phyloP scores from a whole-genome alignment of 805 yeast genomes.

The Candida endomychidarum region DNA sequence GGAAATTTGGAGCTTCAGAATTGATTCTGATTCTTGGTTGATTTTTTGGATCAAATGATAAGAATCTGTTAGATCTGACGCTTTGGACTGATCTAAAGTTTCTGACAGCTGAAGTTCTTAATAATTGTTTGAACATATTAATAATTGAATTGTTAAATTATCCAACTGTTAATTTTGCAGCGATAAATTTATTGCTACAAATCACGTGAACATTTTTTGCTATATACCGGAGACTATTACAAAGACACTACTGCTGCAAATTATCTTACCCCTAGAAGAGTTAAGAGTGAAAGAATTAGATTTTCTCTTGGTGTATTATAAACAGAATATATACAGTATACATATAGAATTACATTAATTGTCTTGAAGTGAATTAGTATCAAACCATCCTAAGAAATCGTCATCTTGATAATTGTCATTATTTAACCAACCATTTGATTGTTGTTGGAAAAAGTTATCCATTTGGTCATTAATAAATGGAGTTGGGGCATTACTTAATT shows the following conservation, averaged over 20 bases:
- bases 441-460: conserved; percentile 73
- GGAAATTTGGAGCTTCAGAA: conserved; percentile 68
- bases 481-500: conserved; percentile 7
- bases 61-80: conserved; percentile 17
- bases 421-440: conserved; percentile 83
- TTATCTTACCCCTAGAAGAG: no score
- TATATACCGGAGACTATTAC: background rate
- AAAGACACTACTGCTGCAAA: background rate
- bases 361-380: conserved; percentile 49
- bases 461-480: conserved; percentile 31
- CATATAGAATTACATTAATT: conserved; percentile 2
- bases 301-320: no score
- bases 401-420: conserved; percentile 59
- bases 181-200: conserved; percentile 8
- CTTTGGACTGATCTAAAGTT: conserved; percentile 4
- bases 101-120: conserved; percentile 6
- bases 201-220: conserved; percentile 11
- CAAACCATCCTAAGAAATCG: conserved; percentile 94
- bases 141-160: background rate
- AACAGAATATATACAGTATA: conserved; percentile 1
- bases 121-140: conserved; percentile 18
- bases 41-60: conserved; percentile 34
- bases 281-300: no score
- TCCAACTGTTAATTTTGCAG: background rate
- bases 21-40: conserved; percentile 54